Percentiles rank a stretch among this genome's conserved stretches.
Conservation (phyloP, 2,329 filamentous ascomycete genomes). For the Colletotrichum musicola region DNA sequence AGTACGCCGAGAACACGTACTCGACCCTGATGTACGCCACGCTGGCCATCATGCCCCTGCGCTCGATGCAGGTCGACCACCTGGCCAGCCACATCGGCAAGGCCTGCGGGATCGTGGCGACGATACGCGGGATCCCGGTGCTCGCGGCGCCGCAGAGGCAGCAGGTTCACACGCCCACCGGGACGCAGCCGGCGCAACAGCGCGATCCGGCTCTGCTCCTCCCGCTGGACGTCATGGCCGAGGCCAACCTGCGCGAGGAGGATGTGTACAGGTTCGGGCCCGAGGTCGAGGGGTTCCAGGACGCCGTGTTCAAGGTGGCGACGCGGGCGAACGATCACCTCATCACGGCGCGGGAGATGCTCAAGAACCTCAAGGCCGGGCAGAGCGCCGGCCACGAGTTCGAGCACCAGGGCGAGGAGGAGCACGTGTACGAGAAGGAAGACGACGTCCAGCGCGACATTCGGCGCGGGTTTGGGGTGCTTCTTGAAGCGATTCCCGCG, state of each 20-base stretch:
- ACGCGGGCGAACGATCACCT: slow-evolving; percentile 96
- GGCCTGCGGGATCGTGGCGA: slow-evolving; percentile 86
- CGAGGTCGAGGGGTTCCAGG: slow-evolving; percentile 82
- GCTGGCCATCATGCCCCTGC: slow-evolving; percentile 81
- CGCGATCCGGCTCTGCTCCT: slow-evolving; percentile 75
- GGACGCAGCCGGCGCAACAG: slow-evolving; percentile 45
- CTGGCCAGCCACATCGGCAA: slow-evolving; percentile 96
- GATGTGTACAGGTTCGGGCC: slow-evolving; percentile 87
- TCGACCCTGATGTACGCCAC: slow-evolving; percentile 92
- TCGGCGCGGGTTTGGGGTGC: slow-evolving; percentile 78
- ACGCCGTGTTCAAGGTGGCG: slow-evolving; percentile 92
- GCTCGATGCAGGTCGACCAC: slow-evolving; percentile 89
- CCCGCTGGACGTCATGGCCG: slow-evolving; percentile 90
- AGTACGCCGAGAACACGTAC: slow-evolving; percentile 95
- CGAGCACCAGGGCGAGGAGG: slow-evolving; percentile 85
- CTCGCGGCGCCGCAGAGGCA: slow-evolving; percentile 82
- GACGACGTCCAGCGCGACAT: slow-evolving; percentile 56
- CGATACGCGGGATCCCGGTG: slow-evolving; percentile 88
- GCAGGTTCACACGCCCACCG: slow-evolving; percentile 57
- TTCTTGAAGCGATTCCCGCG: slow-evolving; percentile 84
- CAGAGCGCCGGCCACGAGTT: slow-evolving; percentile 86
- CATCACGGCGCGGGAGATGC: slow-evolving; percentile 93
- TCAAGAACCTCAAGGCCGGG: slow-evolving; percentile 81
- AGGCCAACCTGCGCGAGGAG: slow-evolving; percentile 85
- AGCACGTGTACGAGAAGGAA: slow-evolving; percentile 63